Percentiles rank a stretch among this genome's conserved stretches.
Evolutionary conservation across 345 rosid species (phyloP).

Genomic region (Theobroma cacao): DNA sequence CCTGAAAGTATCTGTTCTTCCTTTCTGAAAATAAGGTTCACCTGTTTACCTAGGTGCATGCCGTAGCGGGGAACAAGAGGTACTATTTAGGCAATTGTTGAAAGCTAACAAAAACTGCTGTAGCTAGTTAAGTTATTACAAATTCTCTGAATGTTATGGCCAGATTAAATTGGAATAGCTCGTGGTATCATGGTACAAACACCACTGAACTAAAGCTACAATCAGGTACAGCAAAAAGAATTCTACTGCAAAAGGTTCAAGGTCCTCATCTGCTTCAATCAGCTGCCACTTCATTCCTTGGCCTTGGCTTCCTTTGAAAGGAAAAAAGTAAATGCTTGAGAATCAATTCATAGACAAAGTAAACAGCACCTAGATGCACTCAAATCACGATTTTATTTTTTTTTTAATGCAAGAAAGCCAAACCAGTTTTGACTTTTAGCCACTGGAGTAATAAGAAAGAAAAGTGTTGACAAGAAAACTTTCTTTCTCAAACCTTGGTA

Average conservation of each 20-base stretch:
- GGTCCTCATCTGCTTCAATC: conserved; percentile 9
- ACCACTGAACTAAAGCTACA: conserved; percentile 6
- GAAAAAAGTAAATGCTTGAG: conserved; percentile 6
- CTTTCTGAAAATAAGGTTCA: background rate
- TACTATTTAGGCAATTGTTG: background rate
- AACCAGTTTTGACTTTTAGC: background rate
- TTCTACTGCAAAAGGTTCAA: background rate
- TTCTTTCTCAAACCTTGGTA: conserved; percentile 44
- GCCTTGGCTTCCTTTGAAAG: conserved; percentile 23
- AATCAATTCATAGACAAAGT: conserved; percentile 9
- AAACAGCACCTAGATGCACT: background rate
- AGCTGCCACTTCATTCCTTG: conserved; percentile 16
- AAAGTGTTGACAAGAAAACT: background rate
- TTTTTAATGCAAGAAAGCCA: background rate
- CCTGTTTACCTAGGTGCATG: background rate
- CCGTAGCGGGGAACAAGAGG: background rate
- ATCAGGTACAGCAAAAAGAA: conserved; percentile 14
- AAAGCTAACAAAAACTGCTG: background rate
- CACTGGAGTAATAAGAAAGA: background rate
- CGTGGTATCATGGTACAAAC: background rate
- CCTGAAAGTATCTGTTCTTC: background rate
- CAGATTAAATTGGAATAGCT: conserved; percentile 3
- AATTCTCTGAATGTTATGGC: background rate
- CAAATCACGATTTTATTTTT: background rate
- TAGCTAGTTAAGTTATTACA: conserved; percentile 4